These are phyloP conservation scores for Seiridium unicorne DNA, from an alignment of 2,329 filamentous ascomycete genomes.

Conservation along the genomic window DNA sequence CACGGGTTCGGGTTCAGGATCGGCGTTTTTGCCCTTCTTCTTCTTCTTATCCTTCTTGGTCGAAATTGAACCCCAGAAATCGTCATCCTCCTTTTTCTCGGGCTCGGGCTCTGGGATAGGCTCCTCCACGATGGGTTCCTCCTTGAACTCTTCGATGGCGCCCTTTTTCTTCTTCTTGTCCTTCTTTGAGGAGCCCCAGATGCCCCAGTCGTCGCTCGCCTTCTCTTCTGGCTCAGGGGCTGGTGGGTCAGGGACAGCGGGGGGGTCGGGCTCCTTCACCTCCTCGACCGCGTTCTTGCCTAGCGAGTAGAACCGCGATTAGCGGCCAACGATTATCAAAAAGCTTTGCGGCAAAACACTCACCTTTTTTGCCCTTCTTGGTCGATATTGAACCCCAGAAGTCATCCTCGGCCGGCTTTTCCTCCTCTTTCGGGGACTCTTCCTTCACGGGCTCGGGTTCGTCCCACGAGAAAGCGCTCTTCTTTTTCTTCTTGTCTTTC, in stretches of 20 bases:
- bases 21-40: constrained; percentile 35
- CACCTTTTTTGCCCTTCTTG: constrained; percentile 19
- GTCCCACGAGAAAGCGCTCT: constrained; percentile 24
- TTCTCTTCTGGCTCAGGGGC: constrained; percentile 25
- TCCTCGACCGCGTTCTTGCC: constrained; percentile 18
- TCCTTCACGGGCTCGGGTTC: constrained; percentile 19
- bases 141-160: constrained; percentile 11
- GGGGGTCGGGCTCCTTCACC: constrained; percentile 18
- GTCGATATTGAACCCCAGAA: constrained; percentile 11
- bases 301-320: background rate
- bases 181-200: constrained; percentile 26
- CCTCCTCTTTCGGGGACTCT: constrained; percentile 13
- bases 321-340: background rate
- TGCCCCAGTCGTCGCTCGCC: constrained; percentile 15
- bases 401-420: constrained; percentile 10
- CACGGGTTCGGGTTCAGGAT: constrained; percentile 23
- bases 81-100: constrained; percentile 30
- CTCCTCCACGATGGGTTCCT: constrained; percentile 22
- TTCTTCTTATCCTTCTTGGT: constrained; percentile 29
- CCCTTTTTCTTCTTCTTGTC: constrained; percentile 35
- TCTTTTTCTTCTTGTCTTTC: constrained; percentile 40
- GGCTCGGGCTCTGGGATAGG: constrained; percentile 30
- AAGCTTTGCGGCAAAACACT: background rate
- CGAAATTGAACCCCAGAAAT: constrained; percentile 26
- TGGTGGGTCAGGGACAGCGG: constrained; percentile 9